Evolutionary conservation across 306 rosid species (phyloP).

Genomic region (Glycine latifolia): DNA sequence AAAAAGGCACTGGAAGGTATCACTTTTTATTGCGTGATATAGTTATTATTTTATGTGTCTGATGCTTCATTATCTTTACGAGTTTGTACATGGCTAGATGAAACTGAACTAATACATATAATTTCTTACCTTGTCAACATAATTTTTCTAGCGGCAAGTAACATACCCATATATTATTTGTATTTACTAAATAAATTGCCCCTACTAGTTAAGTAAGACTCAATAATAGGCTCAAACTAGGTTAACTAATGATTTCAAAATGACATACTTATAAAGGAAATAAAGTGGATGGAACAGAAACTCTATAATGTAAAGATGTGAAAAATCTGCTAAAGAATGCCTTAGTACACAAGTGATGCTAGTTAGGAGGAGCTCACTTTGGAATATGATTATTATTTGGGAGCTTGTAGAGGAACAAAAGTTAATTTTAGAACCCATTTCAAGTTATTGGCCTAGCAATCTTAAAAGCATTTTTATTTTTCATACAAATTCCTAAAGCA

Average conservation of each 20-base stretch:
- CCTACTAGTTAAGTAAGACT: slow-evolving; percentile 45
- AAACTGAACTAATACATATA: no score
- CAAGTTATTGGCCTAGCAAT: neutral
- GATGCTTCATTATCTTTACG: no score
- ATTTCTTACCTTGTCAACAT: neutral
- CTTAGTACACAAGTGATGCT: slow-evolving; percentile 54
- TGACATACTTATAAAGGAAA: slow-evolving; percentile 20
- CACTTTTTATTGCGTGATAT: neutral
- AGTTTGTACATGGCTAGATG: no score
- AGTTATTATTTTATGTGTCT: no score
- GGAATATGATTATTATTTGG: slow-evolving; percentile 28
- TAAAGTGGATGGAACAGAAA: slow-evolving; percentile 30
- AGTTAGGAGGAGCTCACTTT: slow-evolving; percentile 48
- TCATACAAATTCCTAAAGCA: slow-evolving; percentile 27
- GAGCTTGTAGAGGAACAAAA: slow-evolving; percentile 36
- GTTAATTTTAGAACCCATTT: slow-evolving; percentile 14
- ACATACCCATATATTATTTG: no score
- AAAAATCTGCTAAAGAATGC: slow-evolving; percentile 43
- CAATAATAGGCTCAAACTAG: slow-evolving; percentile 35
- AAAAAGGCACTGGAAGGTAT: slow-evolving; percentile 56
- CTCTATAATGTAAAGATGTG: slow-evolving; percentile 11
- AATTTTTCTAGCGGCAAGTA: no score
- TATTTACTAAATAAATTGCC: no score
- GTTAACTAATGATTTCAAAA: slow-evolving; percentile 32
- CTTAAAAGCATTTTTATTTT: slow-evolving; percentile 8